Evolutionary conservation across 768 basidiomycete genomes (phyloP), one percentile per base, ranked within the genome.

Genomic region (Dendrothele bispora): DNA sequence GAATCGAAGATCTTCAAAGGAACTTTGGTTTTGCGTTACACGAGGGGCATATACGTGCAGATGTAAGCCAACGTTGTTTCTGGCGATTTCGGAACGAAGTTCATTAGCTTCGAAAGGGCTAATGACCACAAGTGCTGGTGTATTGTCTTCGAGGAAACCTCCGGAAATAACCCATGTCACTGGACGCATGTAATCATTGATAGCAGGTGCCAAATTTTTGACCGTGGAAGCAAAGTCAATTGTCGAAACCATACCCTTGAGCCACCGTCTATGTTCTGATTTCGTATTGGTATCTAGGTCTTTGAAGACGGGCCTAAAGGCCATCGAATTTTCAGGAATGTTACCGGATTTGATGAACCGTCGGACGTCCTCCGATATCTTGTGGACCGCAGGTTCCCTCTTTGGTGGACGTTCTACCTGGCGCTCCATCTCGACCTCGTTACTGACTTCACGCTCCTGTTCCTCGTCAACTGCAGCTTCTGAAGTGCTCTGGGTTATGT

Each of bases 41-140:
- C 45, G 14, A 8, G 66, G 55, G 0, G 62, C 54, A 44, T 70
- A 70, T 14, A 64, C 3, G 34, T 66, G 64, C 5, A 69, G 56
- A 29, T 42, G 36, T 24, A 50, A 53, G 4, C 59, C 51, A 3
- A 28, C 32, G 41, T 51, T 54, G 28, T 39, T 32, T 15, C 60
- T 54, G n/a, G n/a, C n/a, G 26, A 70, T 63, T 0, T 41, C 18
- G 0, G 64, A 57, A 1, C 70, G 35, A 8, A 70, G 54, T 2
- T 14, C 24, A 17, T 65, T 53, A 8, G 49, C 68, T 50, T 69
- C 69, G 20, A 54, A 55, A 2, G 68, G 68, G 48, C 67, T 69
- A 5, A 65, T 12, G 12, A 65, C 37, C 20, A 70, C 58, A 3
- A 69, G 46, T 3, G 49, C 17, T 2, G 0, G 27, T 10, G 8